phyloP scores from a whole-genome alignment of 2,329 filamentous ascomycete genomes.

The Fusarium miscanthi region DNA sequence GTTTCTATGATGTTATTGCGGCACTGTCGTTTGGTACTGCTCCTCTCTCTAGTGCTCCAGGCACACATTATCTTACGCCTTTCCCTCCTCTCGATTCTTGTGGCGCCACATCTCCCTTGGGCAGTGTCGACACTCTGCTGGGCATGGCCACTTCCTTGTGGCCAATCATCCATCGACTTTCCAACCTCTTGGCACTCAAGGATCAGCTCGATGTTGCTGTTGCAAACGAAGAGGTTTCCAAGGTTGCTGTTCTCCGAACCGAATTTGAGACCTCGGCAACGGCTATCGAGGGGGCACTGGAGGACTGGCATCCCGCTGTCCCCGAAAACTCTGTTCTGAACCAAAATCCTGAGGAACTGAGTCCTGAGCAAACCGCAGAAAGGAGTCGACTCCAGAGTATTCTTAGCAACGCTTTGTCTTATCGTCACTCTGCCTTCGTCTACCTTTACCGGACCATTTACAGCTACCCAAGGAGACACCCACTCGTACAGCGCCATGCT shows the following conservation, averaged over 20 bases:
- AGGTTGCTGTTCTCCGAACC: conserved; percentile 60
- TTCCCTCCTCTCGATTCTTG: conserved; percentile 60
- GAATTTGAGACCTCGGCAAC: conserved; percentile 64
- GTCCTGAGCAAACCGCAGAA: conserved; percentile 47
- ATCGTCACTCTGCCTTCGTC: conserved; percentile 68
- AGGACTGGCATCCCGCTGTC: conserved; percentile 65
- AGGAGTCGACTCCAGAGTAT: conserved; percentile 63
- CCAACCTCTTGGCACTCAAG: conserved; percentile 65
- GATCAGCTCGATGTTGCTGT: conserved; percentile 61
- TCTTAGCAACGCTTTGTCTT: conserved; percentile 69
- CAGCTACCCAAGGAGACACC: conserved; percentile 58
- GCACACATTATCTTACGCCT: conserved; percentile 58
- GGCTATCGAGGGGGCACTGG: conserved; percentile 66
- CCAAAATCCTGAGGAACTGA: conserved; percentile 39
- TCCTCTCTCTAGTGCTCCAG: conserved; percentile 63
- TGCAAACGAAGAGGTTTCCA: conserved; percentile 54
- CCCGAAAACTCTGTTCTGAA: conserved; percentile 51
- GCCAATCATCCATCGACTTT: conserved; percentile 72
- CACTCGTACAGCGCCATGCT: conserved; percentile 64
- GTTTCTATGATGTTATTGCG: conserved; percentile 74
- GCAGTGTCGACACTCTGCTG: conserved; percentile 68
- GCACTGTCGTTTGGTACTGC: conserved; percentile 70
- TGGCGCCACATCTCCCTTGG: conserved; percentile 58
- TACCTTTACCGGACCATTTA: conserved; percentile 68
- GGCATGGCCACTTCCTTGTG: conserved; percentile 72